phyloP scores from a whole-genome alignment of 73 alveolate genomes.

The Uronychia setigera region DNA sequence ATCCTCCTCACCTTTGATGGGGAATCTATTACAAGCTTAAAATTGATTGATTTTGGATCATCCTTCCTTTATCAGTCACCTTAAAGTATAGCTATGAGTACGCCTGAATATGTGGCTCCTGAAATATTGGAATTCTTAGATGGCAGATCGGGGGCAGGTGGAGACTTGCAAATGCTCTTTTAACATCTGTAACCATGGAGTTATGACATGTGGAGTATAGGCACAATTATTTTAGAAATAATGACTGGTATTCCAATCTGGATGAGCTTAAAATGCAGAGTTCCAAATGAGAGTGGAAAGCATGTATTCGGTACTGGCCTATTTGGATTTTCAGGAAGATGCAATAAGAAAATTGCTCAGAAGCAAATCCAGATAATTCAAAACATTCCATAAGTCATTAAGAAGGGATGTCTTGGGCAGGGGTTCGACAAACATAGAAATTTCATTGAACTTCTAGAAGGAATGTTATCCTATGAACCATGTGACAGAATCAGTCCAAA shows the following conservation, averaged over 20 bases:
- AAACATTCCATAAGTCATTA: background rate
- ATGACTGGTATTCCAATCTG: slow-evolving; percentile 79
- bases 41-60: slow-evolving; percentile 76
- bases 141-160: slow-evolving; percentile 13
- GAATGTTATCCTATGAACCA: slow-evolving; percentile 69
- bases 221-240: slow-evolving; percentile 69
- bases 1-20: slow-evolving; percentile 55
- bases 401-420: background rate
- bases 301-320: slow-evolving; percentile 21
- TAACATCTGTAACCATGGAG: slow-evolving; percentile 31
- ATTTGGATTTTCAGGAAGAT: slow-evolving; percentile 28
- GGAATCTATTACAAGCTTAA: slow-evolving; percentile 42
- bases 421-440: background rate
- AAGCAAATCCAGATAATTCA: background rate
- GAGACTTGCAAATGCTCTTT: background rate
- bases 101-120: slow-evolving; percentile 80
- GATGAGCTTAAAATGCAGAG: slow-evolving; percentile 69
- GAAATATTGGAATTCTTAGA: slow-evolving; percentile 54
- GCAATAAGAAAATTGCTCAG: background rate
- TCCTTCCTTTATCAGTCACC: slow-evolving; percentile 48
- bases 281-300: slow-evolving; percentile 30
- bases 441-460: slow-evolving; percentile 7
- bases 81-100: slow-evolving; percentile 41
- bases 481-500: slow-evolving; percentile 63
- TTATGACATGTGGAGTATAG: slow-evolving; percentile 77